Percentiles rank a stretch among this genome's conserved stretches.
Evolutionary conservation across 139 green algal species (phyloP).

Genomic region (Chlamydomonas schloesseri): DNA sequence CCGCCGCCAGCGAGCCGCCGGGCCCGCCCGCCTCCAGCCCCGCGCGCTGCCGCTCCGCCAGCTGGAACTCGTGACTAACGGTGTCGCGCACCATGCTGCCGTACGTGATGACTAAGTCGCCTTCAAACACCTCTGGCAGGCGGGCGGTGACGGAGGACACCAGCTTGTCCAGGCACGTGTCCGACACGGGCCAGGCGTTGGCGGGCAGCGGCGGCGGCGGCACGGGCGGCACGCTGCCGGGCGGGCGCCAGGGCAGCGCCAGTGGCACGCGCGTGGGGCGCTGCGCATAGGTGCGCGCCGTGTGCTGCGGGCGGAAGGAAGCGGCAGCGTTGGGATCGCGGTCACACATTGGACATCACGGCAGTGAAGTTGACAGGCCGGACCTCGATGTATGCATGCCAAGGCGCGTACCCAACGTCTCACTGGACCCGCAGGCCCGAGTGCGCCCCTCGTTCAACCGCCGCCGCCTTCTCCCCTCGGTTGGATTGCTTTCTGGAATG

Average conservation of each 20-base stretch:
- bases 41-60: constrained; percentile 60
- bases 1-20: background rate
- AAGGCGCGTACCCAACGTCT: too few species aligned
- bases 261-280: constrained; percentile 18
- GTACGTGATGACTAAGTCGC: constrained; percentile 14
- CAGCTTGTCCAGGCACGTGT: constrained; percentile 36
- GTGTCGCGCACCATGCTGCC: constrained; percentile 32
- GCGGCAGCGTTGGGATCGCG: too few species aligned
- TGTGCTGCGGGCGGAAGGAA: constrained; percentile 22
- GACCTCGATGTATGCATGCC: too few species aligned
- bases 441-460: too few species aligned
- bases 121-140: constrained; percentile 34
- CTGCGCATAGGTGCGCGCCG: constrained; percentile 10
- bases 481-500: too few species aligned
- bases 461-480: too few species aligned
- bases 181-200: background rate
- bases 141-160: background rate
- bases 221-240: background rate
- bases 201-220: background rate
- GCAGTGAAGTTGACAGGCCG: too few species aligned
- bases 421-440: too few species aligned
- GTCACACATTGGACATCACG: too few species aligned
- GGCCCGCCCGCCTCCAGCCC: constrained; percentile 44
- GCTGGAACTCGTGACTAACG: constrained; percentile 13
- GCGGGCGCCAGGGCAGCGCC: constrained; percentile 7